Conservation (phyloP, 2,329 filamentous ascomycete genomes). For the Scedosporium dehoogii region DNA sequence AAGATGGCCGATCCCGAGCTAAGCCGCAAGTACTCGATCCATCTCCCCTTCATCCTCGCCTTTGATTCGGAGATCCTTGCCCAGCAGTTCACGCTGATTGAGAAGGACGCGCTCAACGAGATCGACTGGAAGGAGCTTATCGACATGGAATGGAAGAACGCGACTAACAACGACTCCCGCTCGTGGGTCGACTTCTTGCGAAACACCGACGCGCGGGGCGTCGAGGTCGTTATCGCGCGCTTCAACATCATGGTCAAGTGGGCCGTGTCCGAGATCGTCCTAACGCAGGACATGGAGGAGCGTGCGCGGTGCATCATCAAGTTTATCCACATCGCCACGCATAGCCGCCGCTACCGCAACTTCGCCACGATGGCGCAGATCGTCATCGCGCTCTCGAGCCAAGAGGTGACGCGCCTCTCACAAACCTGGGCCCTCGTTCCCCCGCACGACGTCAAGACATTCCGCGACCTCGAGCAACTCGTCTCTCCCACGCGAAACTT, state of each 20-base stretch:
- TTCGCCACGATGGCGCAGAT: conserved; percentile 79
- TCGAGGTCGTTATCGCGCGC: conserved; percentile 75
- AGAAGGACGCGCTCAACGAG: conserved; percentile 77
- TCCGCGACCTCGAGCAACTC: conserved; percentile 60
- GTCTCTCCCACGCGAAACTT: conserved; percentile 74
- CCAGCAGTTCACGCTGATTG: conserved; percentile 76
- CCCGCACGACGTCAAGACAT: conserved; percentile 50
- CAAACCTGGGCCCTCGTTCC: conserved; percentile 66
- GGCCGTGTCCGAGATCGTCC: conserved; percentile 68
- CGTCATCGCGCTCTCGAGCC: conserved; percentile 64
- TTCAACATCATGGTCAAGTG: conserved; percentile 88
- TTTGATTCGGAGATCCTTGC: conserved; percentile 72
- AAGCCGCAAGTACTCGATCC: conserved; percentile 36
- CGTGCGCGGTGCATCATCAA: conserved; percentile 70
- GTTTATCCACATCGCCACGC: conserved; percentile 69
- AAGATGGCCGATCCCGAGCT: conserved; percentile 18
- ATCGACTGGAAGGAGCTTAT: conserved; percentile 84
- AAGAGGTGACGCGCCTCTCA: conserved; percentile 57
- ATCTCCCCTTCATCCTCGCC: conserved; percentile 71
- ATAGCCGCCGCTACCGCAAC: conserved; percentile 68
- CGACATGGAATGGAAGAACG: conserved; percentile 72
- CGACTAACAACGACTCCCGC: conserved; percentile 50
- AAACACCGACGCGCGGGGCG: conserved; percentile 60
- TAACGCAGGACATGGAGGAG: conserved; percentile 63
- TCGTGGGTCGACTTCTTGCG: conserved; percentile 78